Conservation (phyloP, 441 rosid genomes). For the Bruguiera hainesii region DNA sequence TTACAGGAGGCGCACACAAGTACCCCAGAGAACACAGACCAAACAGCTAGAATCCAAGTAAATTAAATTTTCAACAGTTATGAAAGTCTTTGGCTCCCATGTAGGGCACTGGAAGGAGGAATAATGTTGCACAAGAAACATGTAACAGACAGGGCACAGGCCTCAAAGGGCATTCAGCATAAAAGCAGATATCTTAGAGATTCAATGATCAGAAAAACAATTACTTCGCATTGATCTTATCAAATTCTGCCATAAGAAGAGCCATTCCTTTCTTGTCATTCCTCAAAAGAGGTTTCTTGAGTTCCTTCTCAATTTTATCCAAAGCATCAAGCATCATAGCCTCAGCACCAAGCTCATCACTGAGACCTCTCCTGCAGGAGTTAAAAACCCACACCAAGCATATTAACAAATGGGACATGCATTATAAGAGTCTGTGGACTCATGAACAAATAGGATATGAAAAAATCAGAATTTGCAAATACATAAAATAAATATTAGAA, state of each 20-base stretch:
- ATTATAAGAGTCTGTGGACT: not conserved
- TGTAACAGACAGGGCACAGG: not conserved
- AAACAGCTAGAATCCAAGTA: too few species aligned
- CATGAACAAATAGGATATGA: not conserved
- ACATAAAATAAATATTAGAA: too few species aligned
- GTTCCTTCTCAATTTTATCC: slow-evolving; percentile 88
- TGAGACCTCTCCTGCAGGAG: slow-evolving; percentile 67
- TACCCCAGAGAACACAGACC: too few species aligned
- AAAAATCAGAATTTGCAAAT: too few species aligned
- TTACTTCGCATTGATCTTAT: slow-evolving; percentile 85
- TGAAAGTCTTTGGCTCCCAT: too few species aligned
- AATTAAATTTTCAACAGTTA: too few species aligned
- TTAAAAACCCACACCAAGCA: slow-evolving; percentile 3
- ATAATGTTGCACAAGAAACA: too few species aligned
- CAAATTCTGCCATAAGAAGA: slow-evolving; percentile 81
- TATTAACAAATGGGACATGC: not conserved
- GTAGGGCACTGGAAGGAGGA: too few species aligned
- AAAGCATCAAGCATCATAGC: slow-evolving; percentile 94
- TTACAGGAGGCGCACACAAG: too few species aligned
- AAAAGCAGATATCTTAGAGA: not conserved
- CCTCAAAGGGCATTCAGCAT: not conserved
- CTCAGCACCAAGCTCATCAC: slow-evolving; percentile 87
- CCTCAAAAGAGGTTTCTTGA: slow-evolving; percentile 94
- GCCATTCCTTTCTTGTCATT: slow-evolving; percentile 88
- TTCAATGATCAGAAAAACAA: slow-evolving; percentile 9